Evolutionary conservation across 169 alveolate genomes (phyloP).

Genomic region (Plasmodium vivax): DNA sequence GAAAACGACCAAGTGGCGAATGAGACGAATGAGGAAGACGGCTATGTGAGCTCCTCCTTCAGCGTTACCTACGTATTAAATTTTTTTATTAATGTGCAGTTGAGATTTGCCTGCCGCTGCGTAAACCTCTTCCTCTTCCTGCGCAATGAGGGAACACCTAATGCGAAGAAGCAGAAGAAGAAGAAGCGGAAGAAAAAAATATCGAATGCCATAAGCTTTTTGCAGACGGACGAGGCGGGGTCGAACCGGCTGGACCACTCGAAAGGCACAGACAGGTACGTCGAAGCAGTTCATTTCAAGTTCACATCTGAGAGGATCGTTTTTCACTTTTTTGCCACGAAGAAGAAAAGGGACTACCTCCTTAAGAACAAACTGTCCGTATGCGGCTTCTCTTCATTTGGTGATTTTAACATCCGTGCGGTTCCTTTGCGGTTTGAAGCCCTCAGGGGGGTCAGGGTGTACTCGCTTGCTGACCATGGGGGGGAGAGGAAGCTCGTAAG

Average conservation of each 20-base stretch:
- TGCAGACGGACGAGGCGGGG: background rate
- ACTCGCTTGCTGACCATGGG: background rate
- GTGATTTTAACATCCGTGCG: background rate
- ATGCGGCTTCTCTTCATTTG: background rate
- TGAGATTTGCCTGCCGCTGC: background rate
- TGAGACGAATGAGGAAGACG: background rate
- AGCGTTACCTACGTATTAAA: background rate
- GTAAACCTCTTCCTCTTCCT: constrained; percentile 1
- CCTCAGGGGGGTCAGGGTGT: background rate
- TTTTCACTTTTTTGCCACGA: background rate
- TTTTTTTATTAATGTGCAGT: background rate
- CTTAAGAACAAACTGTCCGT: background rate
- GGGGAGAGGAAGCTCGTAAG: background rate
- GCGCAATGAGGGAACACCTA: background rate
- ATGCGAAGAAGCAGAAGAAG: background rate
- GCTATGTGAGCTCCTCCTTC: background rate
- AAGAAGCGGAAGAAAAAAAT: background rate
- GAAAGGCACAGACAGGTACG: background rate
- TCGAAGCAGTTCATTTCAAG: background rate
- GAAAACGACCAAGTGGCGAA: background rate
- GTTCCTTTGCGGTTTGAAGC: background rate
- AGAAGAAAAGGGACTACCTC: background rate
- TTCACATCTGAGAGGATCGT: background rate
- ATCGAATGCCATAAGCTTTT: background rate
- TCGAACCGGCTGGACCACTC: background rate